Percentiles rank a stretch among this genome's conserved stretches.
phyloP scores from a whole-genome alignment of 2,329 filamentous ascomycete species.

The Botrytis squamosa region DNA sequence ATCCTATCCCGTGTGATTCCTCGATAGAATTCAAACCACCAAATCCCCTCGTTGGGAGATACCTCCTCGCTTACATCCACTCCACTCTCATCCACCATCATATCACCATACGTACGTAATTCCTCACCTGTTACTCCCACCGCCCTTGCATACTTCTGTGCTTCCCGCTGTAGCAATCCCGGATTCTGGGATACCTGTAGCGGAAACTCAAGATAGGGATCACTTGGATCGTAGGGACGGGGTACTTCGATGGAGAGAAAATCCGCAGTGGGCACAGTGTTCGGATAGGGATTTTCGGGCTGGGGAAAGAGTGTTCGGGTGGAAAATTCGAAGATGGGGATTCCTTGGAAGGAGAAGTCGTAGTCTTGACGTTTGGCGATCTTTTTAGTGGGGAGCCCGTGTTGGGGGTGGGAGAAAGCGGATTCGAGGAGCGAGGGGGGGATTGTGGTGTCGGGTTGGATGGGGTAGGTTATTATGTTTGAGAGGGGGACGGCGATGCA shows the following conservation, averaged over 20 bases:
- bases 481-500: slow-evolving; percentile 34
- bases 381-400: slow-evolving; percentile 5
- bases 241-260: background rate
- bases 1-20: slow-evolving; percentile 24
- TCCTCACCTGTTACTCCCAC: background rate
- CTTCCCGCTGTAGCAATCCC: fast-evolving
- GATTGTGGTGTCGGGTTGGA: slow-evolving; percentile 13
- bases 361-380: slow-evolving; percentile 32
- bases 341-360: slow-evolving; percentile 35
- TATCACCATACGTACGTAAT: background rate
- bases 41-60: slow-evolving; percentile 21
- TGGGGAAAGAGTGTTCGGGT: background rate
- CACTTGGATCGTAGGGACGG: background rate
- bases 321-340: slow-evolving; percentile 37
- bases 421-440: background rate
- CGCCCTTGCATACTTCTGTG: background rate
- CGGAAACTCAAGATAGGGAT: background rate
- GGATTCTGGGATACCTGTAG: background rate
- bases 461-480: slow-evolving; percentile 30
- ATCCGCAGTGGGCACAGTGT: background rate
- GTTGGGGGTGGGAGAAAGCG: background rate
- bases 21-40: slow-evolving; percentile 31
- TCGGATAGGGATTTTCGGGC: background rate
- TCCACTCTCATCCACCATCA: background rate
- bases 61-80: slow-evolving; percentile 5